A percentile compares a stretch with the other conserved stretches of the same genome.
phyloP scores from a whole-genome alignment of 805 yeast genomes.

The Candida morakotiae region DNA sequence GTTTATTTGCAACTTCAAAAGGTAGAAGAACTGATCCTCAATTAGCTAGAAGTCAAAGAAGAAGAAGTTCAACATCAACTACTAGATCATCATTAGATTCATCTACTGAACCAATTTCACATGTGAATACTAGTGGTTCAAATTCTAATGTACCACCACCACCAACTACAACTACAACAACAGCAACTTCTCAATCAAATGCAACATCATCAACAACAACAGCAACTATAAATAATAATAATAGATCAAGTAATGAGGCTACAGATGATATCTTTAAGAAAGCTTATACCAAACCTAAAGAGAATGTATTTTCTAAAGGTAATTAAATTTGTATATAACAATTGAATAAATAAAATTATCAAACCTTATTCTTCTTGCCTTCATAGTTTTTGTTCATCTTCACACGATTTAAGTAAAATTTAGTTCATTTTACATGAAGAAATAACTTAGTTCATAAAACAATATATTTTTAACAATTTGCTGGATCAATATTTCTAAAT shows the following conservation, averaged over 20 bases:
- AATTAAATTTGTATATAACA: no score
- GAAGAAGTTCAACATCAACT: slow-evolving; percentile 50
- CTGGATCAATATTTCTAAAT: no score
- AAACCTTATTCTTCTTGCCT: no score
- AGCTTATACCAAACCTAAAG: slow-evolving; percentile 1
- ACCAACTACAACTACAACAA: not conserved
- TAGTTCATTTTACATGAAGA: no score
- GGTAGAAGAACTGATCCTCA: slow-evolving; percentile 81
- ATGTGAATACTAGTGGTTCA: slow-evolving; percentile 1
- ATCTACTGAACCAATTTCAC: slow-evolving; percentile 1
- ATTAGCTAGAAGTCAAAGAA: slow-evolving; percentile 82
- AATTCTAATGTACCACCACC: no score
- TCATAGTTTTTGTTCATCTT: no score
- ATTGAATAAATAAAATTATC: no score
- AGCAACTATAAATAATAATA: no score
- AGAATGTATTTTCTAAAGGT: slow-evolving; percentile 12
- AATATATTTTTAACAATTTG: no score
- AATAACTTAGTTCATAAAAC: no score
- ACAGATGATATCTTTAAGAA: slow-evolving; percentile 6
- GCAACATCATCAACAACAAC: no score
- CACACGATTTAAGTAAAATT: no score
- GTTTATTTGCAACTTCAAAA: slow-evolving; percentile 61
- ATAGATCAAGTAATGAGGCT: not conserved
- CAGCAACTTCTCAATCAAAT: not conserved
- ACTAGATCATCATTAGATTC: slow-evolving; percentile 14